These are phyloP conservation scores for Aschersonia sp. DNA, from an alignment of 2,329 filamentous ascomycete genomes.

Conservation along the genomic window DNA sequence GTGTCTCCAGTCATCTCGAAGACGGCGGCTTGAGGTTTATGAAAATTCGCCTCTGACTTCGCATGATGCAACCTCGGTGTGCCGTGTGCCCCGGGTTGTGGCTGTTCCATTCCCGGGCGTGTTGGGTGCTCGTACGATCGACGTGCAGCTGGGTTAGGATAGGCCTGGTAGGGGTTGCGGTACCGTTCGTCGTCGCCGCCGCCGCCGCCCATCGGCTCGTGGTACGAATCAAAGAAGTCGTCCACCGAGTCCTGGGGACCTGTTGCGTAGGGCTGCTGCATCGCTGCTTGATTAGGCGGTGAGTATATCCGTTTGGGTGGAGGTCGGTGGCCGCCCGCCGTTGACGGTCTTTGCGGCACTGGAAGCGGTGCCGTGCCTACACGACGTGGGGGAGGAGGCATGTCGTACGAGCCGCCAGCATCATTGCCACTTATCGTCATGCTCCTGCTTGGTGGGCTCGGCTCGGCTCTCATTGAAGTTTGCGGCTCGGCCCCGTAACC, in stretches of 20 bases:
- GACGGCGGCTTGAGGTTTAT: constrained; percentile 49
- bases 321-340: constrained; percentile 36
- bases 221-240: constrained; percentile 42
- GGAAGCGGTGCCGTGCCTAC: constrained; percentile 29
- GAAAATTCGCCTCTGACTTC: constrained; percentile 54
- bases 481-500: constrained; percentile 13
- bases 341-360: constrained; percentile 40
- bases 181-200: too few species aligned
- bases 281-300: constrained; percentile 21
- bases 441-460: constrained; percentile 39
- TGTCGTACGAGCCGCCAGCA: constrained; percentile 23
- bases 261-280: constrained; percentile 16
- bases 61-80: constrained; percentile 42
- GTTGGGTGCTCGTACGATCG: constrained; percentile 35
- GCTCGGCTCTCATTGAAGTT: constrained; percentile 22
- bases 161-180: constrained; percentile 25
- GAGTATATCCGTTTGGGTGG: constrained; percentile 38
- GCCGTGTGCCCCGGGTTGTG: constrained; percentile 35
- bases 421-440: constrained; percentile 46
- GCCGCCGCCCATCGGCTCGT: constrained; percentile 19
- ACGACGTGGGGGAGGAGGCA: constrained; percentile 17
- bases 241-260: constrained; percentile 22
- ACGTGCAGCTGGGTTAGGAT: constrained; percentile 20
- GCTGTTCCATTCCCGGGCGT: constrained; percentile 22
- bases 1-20: constrained; percentile 60